Conservation (phyloP, 2,329 filamentous ascomycete genomes). For the Penicillium crustosum region DNA sequence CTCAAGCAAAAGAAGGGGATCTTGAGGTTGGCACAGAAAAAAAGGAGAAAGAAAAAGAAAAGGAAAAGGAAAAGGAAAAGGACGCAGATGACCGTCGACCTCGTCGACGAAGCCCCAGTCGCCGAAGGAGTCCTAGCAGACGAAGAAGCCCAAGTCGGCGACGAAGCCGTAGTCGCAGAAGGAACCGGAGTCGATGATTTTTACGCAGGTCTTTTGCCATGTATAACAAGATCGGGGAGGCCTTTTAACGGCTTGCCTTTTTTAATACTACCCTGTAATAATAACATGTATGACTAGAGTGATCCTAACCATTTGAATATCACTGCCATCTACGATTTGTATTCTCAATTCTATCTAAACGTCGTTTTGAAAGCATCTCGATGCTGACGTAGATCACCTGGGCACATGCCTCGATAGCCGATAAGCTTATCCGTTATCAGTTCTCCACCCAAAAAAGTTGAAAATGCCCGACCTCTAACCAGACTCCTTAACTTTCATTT, state of each 20-base stretch:
- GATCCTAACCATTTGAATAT: neutral
- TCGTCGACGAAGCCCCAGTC: conserved; percentile 20
- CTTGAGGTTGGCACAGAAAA: neutral
- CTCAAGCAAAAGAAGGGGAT: conserved; percentile 22
- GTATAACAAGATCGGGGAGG: neutral
- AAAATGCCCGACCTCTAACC: conserved; percentile 9
- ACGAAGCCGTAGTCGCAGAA: conserved; percentile 9
- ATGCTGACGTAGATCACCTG: neutral
- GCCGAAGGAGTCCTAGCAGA: conserved; percentile 21
- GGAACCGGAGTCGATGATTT: conserved; percentile 29
- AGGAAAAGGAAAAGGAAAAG: conserved; percentile 24
- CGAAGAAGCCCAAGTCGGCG: conserved; percentile 15
- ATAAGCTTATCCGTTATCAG: conserved; percentile 26
- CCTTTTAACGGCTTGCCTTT: neutral
- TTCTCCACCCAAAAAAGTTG: conserved; percentile 28
- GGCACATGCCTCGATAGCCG: conserved; percentile 3
- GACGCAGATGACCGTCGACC: conserved; percentile 26
- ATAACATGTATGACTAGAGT: conserved; percentile 15
- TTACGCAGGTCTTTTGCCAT: neutral
- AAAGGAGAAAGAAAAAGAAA: conserved; percentile 18
- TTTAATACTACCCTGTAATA: conserved; percentile 4
- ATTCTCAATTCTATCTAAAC: neutral
- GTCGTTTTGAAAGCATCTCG: neutral
- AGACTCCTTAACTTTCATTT: conserved; percentile 9
- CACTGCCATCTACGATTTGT: neutral